Evolutionary conservation across 164 flowering plant species (phyloP).

Genomic region (Sextonia rubra): DNA sequence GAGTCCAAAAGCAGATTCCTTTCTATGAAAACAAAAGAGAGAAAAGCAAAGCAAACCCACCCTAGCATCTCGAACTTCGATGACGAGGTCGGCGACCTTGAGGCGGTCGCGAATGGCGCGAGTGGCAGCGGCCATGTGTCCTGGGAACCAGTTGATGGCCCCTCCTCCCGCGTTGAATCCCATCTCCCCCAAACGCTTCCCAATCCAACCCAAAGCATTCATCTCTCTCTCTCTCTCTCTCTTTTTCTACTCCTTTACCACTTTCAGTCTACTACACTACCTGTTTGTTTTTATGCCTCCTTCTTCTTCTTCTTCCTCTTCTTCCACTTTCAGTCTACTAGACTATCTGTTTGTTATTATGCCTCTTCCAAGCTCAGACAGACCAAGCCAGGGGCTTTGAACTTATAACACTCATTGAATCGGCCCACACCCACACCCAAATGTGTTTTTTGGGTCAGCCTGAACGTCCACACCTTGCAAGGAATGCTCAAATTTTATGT

Average conservation of each 20-base stretch:
- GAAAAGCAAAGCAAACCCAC: constrained; percentile 25
- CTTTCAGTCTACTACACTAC: too few relatives aligned
- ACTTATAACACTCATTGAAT: too few relatives aligned
- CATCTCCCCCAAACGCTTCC: constrained; percentile 46
- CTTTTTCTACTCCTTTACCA: background rate
- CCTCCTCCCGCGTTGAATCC: constrained; percentile 62
- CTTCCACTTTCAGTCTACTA: too few relatives aligned
- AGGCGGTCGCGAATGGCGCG: constrained; percentile 91
- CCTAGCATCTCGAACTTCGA: constrained; percentile 90
- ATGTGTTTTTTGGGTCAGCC: too few relatives aligned
- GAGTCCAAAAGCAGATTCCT: background rate
- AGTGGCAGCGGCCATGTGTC: constrained; percentile 96
- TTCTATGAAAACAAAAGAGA: background rate
- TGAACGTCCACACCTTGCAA: too few relatives aligned
- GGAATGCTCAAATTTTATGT: too few relatives aligned
- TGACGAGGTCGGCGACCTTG: constrained; percentile 83
- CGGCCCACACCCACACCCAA: too few relatives aligned
- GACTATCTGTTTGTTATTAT: too few relatives aligned
- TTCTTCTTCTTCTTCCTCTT: background rate
- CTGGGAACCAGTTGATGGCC: constrained; percentile 87
- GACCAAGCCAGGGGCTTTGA: too few relatives aligned
- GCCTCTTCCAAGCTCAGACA: too few relatives aligned
- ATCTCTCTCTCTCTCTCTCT: constrained; percentile 8
- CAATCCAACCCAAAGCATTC: background rate
- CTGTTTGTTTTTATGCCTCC: too few relatives aligned